These are phyloP conservation scores for Podaxis mareebaensis DNA, from an alignment of 768 basidiomycete genomes.

Conservation along the genomic window DNA sequence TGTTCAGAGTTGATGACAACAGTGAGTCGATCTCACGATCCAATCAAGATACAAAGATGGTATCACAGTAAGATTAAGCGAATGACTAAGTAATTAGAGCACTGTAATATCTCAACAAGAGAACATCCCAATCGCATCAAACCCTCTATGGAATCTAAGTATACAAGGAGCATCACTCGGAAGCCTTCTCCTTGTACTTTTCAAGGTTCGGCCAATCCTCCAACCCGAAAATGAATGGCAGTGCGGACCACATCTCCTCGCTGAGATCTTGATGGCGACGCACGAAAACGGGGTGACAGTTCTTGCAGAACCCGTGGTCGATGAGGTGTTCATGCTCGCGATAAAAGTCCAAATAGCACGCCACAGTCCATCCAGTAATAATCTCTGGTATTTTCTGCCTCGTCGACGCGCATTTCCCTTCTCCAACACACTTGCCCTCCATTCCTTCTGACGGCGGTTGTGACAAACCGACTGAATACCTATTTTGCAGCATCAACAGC, in stretches of 20 bases:
- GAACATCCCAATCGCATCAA: background rate
- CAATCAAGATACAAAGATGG: background rate
- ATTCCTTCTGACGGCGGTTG: conserved; percentile 14
- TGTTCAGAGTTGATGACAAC: background rate
- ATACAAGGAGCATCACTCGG: conserved; percentile 20
- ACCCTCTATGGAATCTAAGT: background rate
- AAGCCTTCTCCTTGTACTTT: conserved; percentile 19
- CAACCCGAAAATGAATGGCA: conserved; percentile 32
- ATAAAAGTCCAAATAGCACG: conserved; percentile 33
- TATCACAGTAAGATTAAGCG: background rate
- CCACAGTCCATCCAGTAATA: conserved; percentile 30
- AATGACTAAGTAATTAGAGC: background rate
- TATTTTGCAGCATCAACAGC: conserved; percentile 25
- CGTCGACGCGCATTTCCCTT: conserved; percentile 19
- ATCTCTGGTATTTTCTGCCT: conserved; percentile 26
- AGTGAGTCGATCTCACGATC: background rate
- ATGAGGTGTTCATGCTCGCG: conserved; percentile 28
- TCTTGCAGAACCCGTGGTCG: conserved; percentile 25
- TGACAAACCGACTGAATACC: conserved; percentile 7
- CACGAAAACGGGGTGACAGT: conserved; percentile 23
- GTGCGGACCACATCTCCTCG: conserved; percentile 31
- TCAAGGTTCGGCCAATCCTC: conserved; percentile 31
- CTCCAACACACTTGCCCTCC: conserved; percentile 16
- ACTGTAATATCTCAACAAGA: background rate
- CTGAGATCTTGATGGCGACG: conserved; percentile 22